Conservation (phyloP, 2,329 filamentous ascomycete species). For the Phialophora tarda region DNA sequence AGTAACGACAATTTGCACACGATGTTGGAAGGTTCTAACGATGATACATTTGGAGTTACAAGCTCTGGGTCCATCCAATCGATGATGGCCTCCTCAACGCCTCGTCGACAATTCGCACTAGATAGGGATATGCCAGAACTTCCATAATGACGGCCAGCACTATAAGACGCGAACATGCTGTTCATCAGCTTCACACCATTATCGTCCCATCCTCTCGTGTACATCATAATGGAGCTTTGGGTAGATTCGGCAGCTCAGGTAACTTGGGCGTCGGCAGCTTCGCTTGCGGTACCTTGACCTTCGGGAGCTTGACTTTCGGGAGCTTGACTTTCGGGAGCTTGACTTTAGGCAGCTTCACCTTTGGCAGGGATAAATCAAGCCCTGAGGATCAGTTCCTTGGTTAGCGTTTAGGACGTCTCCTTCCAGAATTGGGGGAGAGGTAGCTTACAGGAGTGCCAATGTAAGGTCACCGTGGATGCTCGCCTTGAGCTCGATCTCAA, state of each 20-base stretch:
- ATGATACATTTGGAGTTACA: conserved; percentile 29
- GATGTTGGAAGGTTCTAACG: background rate
- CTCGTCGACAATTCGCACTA: background rate
- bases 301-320: conserved; percentile 2
- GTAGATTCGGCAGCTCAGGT: conserved; percentile 27
- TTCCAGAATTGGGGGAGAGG: background rate
- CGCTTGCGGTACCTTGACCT: conserved; percentile 22
- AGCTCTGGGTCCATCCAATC: conserved; percentile 1
- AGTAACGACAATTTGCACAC: background rate
- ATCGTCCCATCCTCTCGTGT: conserved; percentile 7
- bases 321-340: conserved; percentile 17
- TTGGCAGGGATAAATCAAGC: conserved; percentile 35
- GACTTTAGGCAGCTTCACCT: conserved; percentile 34
- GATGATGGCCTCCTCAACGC: conserved; percentile 19
- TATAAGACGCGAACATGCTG: conserved; percentile 8
- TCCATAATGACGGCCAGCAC: background rate
- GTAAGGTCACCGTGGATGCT: conserved; percentile 85
- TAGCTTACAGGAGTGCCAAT: conserved; percentile 73
- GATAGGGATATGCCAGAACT: conserved; percentile 9
- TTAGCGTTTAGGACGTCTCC: conserved; percentile 32
- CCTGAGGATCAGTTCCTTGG: conserved; percentile 37
- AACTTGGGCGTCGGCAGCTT: conserved; percentile 29
- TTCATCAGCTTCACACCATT: background rate
- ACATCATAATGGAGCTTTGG: conserved; percentile 22
- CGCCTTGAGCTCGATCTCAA: conserved; percentile 85